Percentiles rank a stretch among this genome's conserved stretches.
Conservation (phyloP, 179 eudicot genomes). For the Silene noctiflora region DNA sequence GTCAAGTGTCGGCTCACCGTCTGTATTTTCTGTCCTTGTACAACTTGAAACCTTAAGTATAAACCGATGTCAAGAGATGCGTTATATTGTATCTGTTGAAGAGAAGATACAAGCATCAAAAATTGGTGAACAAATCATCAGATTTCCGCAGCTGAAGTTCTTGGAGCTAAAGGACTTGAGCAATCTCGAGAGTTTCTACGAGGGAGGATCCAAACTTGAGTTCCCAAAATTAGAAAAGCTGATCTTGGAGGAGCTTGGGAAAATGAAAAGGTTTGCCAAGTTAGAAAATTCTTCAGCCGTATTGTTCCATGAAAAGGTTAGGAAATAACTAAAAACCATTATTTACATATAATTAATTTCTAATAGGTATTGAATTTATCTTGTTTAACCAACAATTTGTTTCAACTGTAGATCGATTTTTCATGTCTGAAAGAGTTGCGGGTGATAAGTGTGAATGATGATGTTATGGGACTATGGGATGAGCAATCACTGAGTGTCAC, state of each 20-base stretch:
- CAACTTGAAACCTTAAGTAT: not conserved
- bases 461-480: constrained; percentile 1
- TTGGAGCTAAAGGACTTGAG: not conserved
- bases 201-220: not conserved
- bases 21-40: not conserved
- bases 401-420: not conserved
- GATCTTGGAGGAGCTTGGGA: not conserved
- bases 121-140: not conserved
- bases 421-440: not conserved
- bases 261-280: not conserved
- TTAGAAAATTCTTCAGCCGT: not conserved
- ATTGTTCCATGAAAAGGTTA: constrained; percentile 8
- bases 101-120: not conserved
- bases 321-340: not conserved
- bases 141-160: not conserved
- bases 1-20: not conserved
- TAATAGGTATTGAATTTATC: too few relatives aligned
- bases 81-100: not conserved
- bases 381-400: too few relatives aligned
- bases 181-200: not conserved
- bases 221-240: not conserved
- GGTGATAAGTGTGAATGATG: not conserved
- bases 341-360: too few relatives aligned
- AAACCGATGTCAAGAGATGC: not conserved
- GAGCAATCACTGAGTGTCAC: not conserved